Evolutionary conservation across 2,329 filamentous ascomycete genomes (phyloP), one percentile per base, ranked within the genome.

Genomic region (Botrytis byssoidea): DNA sequence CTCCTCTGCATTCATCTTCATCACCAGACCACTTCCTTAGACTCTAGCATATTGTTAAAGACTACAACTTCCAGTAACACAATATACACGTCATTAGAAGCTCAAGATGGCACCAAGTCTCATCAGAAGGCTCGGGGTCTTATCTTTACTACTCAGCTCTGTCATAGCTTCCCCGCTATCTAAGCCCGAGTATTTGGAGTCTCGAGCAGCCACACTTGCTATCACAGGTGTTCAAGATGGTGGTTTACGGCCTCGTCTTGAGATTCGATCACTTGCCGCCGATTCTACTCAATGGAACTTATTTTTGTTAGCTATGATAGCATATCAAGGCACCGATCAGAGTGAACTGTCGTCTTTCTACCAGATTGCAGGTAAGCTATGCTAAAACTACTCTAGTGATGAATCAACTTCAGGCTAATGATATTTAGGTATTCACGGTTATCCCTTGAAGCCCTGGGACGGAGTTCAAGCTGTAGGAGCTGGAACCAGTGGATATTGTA

Each of bases 401-500:
- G 9, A 32, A 37, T 18, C 3, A 16, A 22, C 22, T 29, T 18
- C 29, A 37, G 32, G 16, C 64, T 72, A 25, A 72, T 57, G 32
- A 40, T 48, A 3, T 25, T 46, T 10, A 74, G 67, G 70, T 46
- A 72, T 74, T 16, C 73, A 72, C 40, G 69, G 69, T 6, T 72
- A 37, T 12, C 73, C 73, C n/a, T 51, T 67, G 18, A 40, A 94
- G 16, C 42, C 72, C 4, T 73, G 72, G 72, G 72, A 74, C 14
- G 69, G 69, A 44, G 70, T 67, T 35, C 40, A 57, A 42, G 25
- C 65, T 22, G 25, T 22, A 29, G 71, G 65, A 35, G 22, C 37
- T 46, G 92, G 91, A 20, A 92, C 96, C 77, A 94, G 96, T 81
- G 93, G 93, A 29, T 90, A 94, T 81, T 96, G 93, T 81, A 88